Base-by-base conservation (phyloP, 805 yeast species). In the Saccharomycopsis amapae region DNA sequence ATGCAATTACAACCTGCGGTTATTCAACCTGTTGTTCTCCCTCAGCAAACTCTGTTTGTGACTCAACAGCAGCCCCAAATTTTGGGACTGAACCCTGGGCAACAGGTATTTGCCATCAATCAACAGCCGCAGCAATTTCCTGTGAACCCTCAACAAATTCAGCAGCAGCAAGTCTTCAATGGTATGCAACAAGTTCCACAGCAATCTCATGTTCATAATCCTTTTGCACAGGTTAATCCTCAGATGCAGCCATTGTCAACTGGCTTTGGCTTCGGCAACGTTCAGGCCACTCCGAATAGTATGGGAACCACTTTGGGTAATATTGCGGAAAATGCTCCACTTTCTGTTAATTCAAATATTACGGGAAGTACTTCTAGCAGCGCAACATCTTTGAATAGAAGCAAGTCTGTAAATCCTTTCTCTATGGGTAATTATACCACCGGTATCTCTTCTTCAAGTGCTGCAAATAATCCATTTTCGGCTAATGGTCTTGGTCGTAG, bases 181-280 rank as follows among this genome's bases (percentile, higher is more conserved):
- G 56, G 42, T 41, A 45, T 25, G 22, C 50, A 35, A 13, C 48
- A 7, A 31, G 45, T 18, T 2, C 45, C n/a, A n/a, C n/a, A n/a
- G n/a, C n/a, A n/a, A n/a, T n/a, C n/a, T n/a, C 30, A 32, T 17
- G 24, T 18, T 4, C 28, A 40, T 20, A 34, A 34, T 15, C 34
- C 39, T 13, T 34, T 26, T 17, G 36, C 17, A 17, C 25, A 12
- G 12, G 9, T 22, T 7, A 55, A 55, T 40, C 41, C 53, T 36
- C 60, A 53, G 34, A 52, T 65, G 12, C 59, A 56, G 15, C 61
- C 67, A 15, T 55, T 66, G 3, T 68, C 62, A 51, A 76, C 81
- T 4, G 82, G 81, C 12, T 71, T 71, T 30, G 84, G 83, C 0
- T 77, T 78, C 59, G 82, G 82, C 10, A 79, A 66, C 38, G 45